Conservation (phyloP, 768 basidiomycete species). For the Lepiota venenata region DNA sequence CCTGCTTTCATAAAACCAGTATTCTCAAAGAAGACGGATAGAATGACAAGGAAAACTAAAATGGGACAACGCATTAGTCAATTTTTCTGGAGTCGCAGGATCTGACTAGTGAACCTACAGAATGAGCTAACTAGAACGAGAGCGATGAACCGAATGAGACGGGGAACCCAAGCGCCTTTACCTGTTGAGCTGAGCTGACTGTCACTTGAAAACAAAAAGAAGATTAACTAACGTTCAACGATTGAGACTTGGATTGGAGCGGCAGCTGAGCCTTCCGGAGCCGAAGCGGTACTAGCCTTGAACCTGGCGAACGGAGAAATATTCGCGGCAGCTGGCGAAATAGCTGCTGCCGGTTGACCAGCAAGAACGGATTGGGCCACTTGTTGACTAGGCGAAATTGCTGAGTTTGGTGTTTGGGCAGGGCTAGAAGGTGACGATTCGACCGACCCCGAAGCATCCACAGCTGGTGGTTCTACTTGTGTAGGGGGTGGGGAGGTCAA, state of each 20-base stretch:
- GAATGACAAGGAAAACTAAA: constrained; percentile 75
- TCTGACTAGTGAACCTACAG: constrained; percentile 45
- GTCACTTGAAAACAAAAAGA: background rate
- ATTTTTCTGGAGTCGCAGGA: background rate
- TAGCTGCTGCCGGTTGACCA: constrained; percentile 21
- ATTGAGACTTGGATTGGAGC: constrained; percentile 77
- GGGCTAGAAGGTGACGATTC: constrained; percentile 11
- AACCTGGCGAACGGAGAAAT: constrained; percentile 38
- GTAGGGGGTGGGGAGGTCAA: constrained; percentile 9
- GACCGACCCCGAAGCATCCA: constrained; percentile 9
- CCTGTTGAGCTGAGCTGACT: constrained; percentile 36
- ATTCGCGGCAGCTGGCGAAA: constrained; percentile 21
- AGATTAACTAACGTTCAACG: constrained; percentile 63
- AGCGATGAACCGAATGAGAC: constrained; percentile 60
- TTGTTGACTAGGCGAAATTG: constrained; percentile 30
- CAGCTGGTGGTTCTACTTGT: constrained; percentile 12
- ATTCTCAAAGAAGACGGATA: constrained; percentile 90
- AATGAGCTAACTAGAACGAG: constrained; percentile 56
- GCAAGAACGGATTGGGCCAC: constrained; percentile 49
- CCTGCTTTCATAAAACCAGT: constrained; percentile 91
- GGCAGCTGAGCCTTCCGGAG: constrained; percentile 35
- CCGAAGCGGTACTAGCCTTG: constrained; percentile 4
- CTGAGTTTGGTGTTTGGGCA: constrained; percentile 6
- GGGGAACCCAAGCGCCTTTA: constrained; percentile 64
- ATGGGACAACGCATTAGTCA: background rate